These are phyloP conservation scores for Pterocarpus macrocarpus DNA, from an alignment of 306 rosid genomes.

Conservation along the genomic window DNA sequence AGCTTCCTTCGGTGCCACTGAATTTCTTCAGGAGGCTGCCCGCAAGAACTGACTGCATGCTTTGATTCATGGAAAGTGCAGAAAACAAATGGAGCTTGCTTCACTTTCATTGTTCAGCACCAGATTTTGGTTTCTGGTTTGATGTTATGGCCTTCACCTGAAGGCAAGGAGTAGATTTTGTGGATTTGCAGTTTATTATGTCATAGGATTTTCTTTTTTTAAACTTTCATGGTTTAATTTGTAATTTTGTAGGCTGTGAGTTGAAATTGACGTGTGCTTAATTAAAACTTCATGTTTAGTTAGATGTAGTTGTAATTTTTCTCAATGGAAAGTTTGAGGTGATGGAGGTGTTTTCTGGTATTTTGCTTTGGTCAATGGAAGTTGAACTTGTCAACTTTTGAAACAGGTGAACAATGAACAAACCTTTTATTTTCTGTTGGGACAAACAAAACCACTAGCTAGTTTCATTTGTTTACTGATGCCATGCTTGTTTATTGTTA, in stretches of 20 bases:
- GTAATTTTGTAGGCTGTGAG: conserved; percentile 75
- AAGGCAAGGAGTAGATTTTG: conserved; percentile 52
- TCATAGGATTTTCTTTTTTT: conserved; percentile 52
- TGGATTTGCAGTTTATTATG: conserved; percentile 58
- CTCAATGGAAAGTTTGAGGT: conserved; percentile 25
- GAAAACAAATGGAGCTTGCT: conserved; percentile 45
- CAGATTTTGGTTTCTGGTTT: conserved; percentile 49
- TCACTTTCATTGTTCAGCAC: conserved; percentile 51
- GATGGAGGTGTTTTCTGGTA: conserved; percentile 12
- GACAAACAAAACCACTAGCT: not conserved
- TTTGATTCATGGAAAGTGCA: conserved; percentile 62
- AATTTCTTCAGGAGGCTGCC: conserved; percentile 98
- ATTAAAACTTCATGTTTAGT: conserved; percentile 47
- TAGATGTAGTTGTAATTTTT: conserved; percentile 39
- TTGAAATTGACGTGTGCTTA: conserved; percentile 56
- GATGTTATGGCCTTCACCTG: conserved; percentile 52
- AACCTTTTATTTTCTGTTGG: not conserved
- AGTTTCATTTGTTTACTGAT: conserved; percentile 1
- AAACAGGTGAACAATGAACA: conserved; percentile 21
- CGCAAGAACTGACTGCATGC: conserved; percentile 98
- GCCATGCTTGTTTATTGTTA: conserved; percentile 2
- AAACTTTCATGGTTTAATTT: conserved; percentile 52
- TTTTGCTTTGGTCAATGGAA: not conserved
- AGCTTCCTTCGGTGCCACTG: conserved; percentile 96
- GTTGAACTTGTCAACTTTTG: not conserved